Evolutionary conservation across 208 protist species (phyloP).

Genomic region (Acanthamoeba healyi): DNA sequence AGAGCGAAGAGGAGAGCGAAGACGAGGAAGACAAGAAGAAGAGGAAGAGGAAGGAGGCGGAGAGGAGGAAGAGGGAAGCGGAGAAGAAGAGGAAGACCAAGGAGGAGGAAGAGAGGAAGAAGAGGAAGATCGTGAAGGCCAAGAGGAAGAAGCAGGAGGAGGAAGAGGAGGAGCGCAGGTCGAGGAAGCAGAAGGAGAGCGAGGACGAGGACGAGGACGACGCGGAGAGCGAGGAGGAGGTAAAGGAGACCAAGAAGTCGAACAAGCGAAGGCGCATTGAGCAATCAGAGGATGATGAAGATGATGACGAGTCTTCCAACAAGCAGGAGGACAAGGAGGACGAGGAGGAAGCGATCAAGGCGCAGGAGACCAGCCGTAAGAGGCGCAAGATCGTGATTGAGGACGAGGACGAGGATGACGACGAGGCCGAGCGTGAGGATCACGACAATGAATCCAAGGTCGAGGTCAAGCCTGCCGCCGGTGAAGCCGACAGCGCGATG

Average conservation of each 20-base stretch:
- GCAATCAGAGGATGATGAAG: not conserved
- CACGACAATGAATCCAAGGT: not conserved
- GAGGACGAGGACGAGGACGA: not conserved
- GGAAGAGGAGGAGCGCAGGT: not conserved
- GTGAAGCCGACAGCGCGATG: not conserved
- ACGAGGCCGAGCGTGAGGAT: not conserved
- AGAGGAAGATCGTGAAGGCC: not conserved
- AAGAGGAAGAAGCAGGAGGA: not conserved
- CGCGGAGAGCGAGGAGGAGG: not conserved
- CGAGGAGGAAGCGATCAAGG: not conserved
- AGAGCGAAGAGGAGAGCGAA: not conserved
- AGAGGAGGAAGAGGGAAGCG: not conserved
- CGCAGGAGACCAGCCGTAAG: not conserved
- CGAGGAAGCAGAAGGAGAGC: not conserved
- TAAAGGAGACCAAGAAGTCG: not conserved
- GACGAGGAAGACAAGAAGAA: not conserved
- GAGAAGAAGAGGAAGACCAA: not conserved
- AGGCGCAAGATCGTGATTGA: not conserved
- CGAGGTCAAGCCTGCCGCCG: not conserved
- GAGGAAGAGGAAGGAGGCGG: not conserved
- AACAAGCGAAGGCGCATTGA: not conserved
- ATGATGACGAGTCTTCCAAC: not conserved
- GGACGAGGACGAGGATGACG: not conserved
- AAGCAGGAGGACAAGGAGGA: too few relatives aligned
- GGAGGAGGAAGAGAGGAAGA: conserved; percentile 1